Percentiles rank a stretch among this genome's conserved stretches.
These are phyloP conservation scores for Babesia ovis DNA, from an alignment of 169 alveolate species.

Conservation along the genomic window DNA sequence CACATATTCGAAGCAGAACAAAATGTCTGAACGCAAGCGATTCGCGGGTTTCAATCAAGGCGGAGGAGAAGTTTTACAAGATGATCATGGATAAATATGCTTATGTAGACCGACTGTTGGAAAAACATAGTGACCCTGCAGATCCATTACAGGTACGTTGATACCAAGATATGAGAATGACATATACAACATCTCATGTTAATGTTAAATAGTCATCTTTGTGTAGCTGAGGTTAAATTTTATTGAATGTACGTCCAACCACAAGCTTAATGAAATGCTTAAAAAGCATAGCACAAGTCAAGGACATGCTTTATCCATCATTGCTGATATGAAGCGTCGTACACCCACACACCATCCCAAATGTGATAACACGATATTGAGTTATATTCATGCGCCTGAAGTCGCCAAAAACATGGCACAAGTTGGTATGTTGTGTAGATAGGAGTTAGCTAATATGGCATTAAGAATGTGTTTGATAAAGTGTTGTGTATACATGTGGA, in stretches of 20 bases:
- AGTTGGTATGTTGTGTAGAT: slow-evolving; percentile 15
- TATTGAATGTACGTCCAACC: slow-evolving; percentile 74
- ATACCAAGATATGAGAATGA: neutral
- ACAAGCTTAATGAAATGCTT: slow-evolving; percentile 77
- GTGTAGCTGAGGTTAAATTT: slow-evolving; percentile 70
- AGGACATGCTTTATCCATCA: slow-evolving; percentile 71
- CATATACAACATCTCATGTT: neutral
- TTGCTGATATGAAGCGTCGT: slow-evolving; percentile 78
- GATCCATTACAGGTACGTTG: slow-evolving; percentile 54
- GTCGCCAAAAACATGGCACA: slow-evolving; percentile 63
- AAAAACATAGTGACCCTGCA: slow-evolving; percentile 35
- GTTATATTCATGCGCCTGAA: slow-evolving; percentile 58
- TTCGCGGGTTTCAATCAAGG: slow-evolving; percentile 18
- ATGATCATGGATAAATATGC: slow-evolving; percentile 59
- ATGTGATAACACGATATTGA: slow-evolving; percentile 28
- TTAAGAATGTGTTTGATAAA: neutral
- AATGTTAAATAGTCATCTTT: slow-evolving; percentile 36
- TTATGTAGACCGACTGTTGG: slow-evolving; percentile 43
- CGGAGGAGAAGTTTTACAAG: slow-evolving; percentile 58
- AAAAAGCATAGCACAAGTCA: slow-evolving; percentile 61
- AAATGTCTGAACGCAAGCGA: slow-evolving; percentile 15
- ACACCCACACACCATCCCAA: slow-evolving; percentile 63
- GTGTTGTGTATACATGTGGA: too few species aligned
- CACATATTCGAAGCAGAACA: neutral
- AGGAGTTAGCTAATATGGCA: neutral